These are phyloP conservation scores for Fraxinus latifolia DNA, from an alignment of 305 asterid genomes.

Conservation along the genomic window DNA sequence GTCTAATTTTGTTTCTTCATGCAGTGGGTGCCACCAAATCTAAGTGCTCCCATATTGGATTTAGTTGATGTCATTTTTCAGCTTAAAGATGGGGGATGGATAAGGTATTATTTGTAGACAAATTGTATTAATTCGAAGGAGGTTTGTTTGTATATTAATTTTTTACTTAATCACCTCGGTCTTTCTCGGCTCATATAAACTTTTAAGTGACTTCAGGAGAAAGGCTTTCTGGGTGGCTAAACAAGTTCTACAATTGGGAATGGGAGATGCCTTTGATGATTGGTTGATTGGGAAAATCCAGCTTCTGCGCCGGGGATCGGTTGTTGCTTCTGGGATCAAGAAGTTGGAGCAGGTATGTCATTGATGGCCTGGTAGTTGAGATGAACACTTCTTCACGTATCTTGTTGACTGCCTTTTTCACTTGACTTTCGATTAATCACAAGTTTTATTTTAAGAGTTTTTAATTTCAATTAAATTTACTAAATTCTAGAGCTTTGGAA, in stretches of 20 bases:
- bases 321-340: constrained; percentile 81
- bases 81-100: constrained; percentile 99
- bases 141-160: constrained; percentile 10
- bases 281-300: constrained; percentile 95
- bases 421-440: background rate
- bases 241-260: constrained; percentile 92
- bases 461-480: constrained; percentile 6
- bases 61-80: constrained; percentile 87
- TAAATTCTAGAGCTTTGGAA: background rate
- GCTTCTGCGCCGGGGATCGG: constrained; percentile 75
- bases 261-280: constrained; percentile 99
- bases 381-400: background rate
- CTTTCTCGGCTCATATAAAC: constrained; percentile 19
- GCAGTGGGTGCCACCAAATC: constrained; percentile 96
- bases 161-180: constrained; percentile 10
- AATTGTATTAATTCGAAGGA: constrained; percentile 16
- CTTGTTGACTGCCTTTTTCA: constrained; percentile 3
- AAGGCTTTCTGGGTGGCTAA: constrained; percentile 97
- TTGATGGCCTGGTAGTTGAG: background rate
- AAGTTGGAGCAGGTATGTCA: constrained; percentile 76
- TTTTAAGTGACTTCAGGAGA: constrained; percentile 56
- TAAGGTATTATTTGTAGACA: constrained; percentile 52
- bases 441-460: background rate
- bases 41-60: constrained; percentile 76
- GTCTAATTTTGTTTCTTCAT: constrained; percentile 27